Evolutionary conservation across 1,284 basidiomycete genomes (phyloP).

Genomic region (Violaceomyces palustris): DNA sequence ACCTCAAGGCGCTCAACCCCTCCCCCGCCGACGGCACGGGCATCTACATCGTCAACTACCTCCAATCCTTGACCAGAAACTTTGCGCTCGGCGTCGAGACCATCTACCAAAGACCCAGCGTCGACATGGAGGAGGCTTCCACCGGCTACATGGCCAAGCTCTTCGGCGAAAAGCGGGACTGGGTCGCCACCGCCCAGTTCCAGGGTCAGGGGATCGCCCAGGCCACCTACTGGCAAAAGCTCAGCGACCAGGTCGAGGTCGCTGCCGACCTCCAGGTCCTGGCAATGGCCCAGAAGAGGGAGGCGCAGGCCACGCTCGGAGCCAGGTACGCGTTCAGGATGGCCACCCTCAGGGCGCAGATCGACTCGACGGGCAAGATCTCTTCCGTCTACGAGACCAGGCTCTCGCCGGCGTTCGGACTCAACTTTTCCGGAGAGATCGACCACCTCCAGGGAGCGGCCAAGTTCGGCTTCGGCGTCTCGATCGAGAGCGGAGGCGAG

Average conservation of each 20-base stretch:
- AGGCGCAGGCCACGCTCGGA: conserved; percentile 85
- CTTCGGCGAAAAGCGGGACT: conserved; percentile 43
- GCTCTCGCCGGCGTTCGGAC: conserved; percentile 88
- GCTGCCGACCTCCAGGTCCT: conserved; percentile 87
- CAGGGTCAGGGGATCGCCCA: conserved; percentile 77
- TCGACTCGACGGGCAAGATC: conserved; percentile 63
- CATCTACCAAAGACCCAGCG: conserved; percentile 71
- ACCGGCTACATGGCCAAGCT: conserved; percentile 84
- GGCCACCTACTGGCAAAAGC: conserved; percentile 92
- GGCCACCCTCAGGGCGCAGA: conserved; percentile 60
- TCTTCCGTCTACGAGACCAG: conserved; percentile 91
- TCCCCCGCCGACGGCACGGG: conserved; percentile 81
- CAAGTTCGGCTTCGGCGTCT: conserved; percentile 91
- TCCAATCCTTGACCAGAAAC: conserved; percentile 90
- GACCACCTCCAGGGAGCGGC: conserved; percentile 90
- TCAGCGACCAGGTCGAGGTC: conserved; percentile 97
- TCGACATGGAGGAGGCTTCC: conserved; percentile 60
- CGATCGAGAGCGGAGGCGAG: conserved; percentile 67
- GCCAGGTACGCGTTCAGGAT: conserved; percentile 95
- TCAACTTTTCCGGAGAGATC: conserved; percentile 92
- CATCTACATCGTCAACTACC: conserved; percentile 86
- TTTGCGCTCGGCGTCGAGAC: conserved; percentile 85
- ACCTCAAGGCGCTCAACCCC: conserved; percentile 88
- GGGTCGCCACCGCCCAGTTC: conserved; percentile 82
- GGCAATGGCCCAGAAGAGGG: conserved; percentile 62